These are phyloP conservation scores for Calocybe gambosa DNA, from an alignment of 1,284 basidiomycete genomes.

Conservation along the genomic window DNA sequence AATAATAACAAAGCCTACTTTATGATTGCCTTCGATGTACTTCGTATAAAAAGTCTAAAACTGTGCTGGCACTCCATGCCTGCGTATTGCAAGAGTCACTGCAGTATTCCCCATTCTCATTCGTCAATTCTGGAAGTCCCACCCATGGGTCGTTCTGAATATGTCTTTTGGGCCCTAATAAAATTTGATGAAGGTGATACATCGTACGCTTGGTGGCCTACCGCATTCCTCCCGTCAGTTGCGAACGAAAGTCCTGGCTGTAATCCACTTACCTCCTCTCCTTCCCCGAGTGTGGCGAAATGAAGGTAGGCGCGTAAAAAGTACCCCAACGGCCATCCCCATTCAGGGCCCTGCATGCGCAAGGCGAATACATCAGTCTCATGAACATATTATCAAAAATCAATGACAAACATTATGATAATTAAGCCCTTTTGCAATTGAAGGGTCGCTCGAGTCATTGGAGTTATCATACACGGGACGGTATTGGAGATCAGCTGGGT, in stretches of 20 bases:
- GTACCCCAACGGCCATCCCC: conserved; percentile 93
- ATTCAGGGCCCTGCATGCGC: conserved; percentile 79
- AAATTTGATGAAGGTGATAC: conserved; percentile 70
- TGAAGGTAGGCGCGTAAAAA: conserved; percentile 90
- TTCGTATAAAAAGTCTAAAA: conserved; percentile 80
- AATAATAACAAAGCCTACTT: conserved; percentile 11
- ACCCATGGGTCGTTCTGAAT: conserved; percentile 82
- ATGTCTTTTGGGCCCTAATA: conserved; percentile 67
- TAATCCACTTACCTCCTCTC: conserved; percentile 54
- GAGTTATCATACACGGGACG: conserved; percentile 88
- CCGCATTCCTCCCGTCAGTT: conserved; percentile 7
- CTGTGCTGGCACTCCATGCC: conserved; percentile 87
- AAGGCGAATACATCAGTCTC: conserved; percentile 5
- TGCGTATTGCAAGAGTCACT: conserved; percentile 86
- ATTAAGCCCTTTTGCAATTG: conserved; percentile 88
- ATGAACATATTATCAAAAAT: conserved; percentile 8
- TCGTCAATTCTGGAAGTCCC: conserved; percentile 88
- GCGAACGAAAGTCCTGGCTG: neutral
- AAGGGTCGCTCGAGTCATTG: conserved; percentile 78
- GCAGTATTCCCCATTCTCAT: conserved; percentile 77
- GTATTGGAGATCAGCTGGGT: conserved; percentile 81
- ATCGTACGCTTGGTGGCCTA: conserved; percentile 70
- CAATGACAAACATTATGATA: conserved; percentile 63
- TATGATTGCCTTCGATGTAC: conserved; percentile 40
- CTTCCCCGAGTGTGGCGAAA: conserved; percentile 67